These are phyloP conservation scores for Cladosporium sp. DNA, from an alignment of 2,329 filamentous ascomycete species.

Conservation along the genomic window DNA sequence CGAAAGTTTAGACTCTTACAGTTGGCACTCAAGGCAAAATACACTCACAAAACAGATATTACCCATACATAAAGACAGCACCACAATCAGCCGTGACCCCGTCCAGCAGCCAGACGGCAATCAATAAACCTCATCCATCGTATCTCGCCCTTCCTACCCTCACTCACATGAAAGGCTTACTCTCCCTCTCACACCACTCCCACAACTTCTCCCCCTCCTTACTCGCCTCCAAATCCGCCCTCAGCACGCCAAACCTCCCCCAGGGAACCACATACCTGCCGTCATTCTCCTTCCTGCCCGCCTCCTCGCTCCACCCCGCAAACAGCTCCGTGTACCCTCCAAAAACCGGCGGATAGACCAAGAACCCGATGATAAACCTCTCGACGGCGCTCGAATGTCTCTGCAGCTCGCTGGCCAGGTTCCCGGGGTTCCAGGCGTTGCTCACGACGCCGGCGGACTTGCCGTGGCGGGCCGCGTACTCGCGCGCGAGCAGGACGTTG, in stretches of 20 bases:
- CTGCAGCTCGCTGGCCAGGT: conserved; percentile 25
- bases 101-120: no score
- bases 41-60: no score
- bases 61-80: no score
- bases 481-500: conserved; percentile 23
- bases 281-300: conserved; percentile 20
- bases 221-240: conserved; percentile 27
- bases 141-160: no score
- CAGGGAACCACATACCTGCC: conserved; percentile 29
- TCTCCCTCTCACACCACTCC: conserved; percentile 37
- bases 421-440: conserved; percentile 28
- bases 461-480: conserved; percentile 17
- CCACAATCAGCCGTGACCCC: no score
- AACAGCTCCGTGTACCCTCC: conserved; percentile 31
- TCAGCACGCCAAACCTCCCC: conserved; percentile 27
- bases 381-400: conserved; percentile 18
- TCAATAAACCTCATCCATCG: no score
- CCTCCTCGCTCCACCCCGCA: conserved; percentile 24
- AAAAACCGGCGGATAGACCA: conserved; percentile 21
- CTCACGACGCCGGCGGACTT: conserved; percentile 21
- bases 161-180: conserved; percentile 10
- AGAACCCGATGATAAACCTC: conserved; percentile 6
- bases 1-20: no score
- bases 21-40: no score
- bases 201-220: conserved; percentile 32